phyloP scores from a whole-genome alignment of 2,329 filamentous ascomycete genomes.

The Penicillium sp. region DNA sequence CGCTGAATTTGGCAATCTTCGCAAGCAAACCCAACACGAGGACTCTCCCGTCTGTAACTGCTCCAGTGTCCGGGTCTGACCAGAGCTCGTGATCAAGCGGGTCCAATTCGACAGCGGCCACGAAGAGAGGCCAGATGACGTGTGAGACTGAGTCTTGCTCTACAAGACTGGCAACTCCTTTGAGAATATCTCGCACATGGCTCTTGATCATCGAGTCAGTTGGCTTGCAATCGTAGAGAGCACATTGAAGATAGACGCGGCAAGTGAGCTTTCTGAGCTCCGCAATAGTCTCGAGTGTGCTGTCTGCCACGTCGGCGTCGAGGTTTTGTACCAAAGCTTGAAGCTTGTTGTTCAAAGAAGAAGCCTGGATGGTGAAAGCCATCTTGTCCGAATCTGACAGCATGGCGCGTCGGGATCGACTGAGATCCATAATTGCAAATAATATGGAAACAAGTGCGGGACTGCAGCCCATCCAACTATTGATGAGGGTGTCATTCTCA shows the following conservation, averaged over 20 bases:
- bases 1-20: background rate
- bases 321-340: background rate
- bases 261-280: background rate
- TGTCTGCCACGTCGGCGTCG: background rate
- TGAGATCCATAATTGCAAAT: background rate
- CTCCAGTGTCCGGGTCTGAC: slow-evolving; percentile 1
- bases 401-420: background rate
- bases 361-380: background rate
- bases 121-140: slow-evolving; percentile 28
- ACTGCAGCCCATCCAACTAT: background rate
- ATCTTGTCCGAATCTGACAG: background rate
- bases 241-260: background rate
- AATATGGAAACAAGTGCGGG: background rate
- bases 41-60: background rate
- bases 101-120: slow-evolving; percentile 36
- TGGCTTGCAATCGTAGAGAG: background rate
- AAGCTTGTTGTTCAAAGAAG: background rate
- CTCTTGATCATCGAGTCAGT: background rate
- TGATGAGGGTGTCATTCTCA: slow-evolving; percentile 6
- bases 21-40: background rate
- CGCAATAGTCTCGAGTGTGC: background rate
- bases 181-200: background rate
- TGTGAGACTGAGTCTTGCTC: slow-evolving; percentile 9
- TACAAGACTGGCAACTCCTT: background rate
- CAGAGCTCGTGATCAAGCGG: slow-evolving; percentile 40